Conservation (phyloP, 2,329 filamentous ascomycete species). For the Zymoseptoria crescenta region DNA sequence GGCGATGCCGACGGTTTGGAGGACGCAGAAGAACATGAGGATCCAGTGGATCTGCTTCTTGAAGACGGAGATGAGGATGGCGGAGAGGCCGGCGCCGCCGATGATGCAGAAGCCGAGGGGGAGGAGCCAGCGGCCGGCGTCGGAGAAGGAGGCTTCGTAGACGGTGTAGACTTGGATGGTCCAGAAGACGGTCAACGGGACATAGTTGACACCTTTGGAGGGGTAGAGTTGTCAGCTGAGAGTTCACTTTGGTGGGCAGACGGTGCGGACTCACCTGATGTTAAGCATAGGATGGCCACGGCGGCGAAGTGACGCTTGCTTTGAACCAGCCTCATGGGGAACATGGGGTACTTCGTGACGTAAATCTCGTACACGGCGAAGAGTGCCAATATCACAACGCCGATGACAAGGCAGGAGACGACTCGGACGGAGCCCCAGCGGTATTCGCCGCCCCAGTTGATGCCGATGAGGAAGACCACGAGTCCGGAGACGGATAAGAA, state of each 20-base stretch:
- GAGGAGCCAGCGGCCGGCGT: constrained; percentile 52
- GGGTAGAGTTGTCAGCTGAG: not conserved
- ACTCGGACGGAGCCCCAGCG: constrained; percentile 16
- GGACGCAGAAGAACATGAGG: constrained; percentile 50
- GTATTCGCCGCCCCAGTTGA: constrained; percentile 9
- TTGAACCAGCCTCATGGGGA: constrained; percentile 19
- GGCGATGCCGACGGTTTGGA: constrained; percentile 53
- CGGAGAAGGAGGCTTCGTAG: constrained; percentile 37
- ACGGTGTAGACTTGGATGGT: constrained; percentile 55
- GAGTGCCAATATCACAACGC: constrained; percentile 14
- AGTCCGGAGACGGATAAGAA: constrained; percentile 43
- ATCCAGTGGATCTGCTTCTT: constrained; percentile 51
- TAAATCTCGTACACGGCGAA: constrained; percentile 19
- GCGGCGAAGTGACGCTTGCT: constrained; percentile 21
- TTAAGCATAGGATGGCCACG: constrained; percentile 15
- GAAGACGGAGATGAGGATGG: constrained; percentile 50
- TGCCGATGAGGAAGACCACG: constrained; percentile 41
- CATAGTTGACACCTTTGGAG: constrained; percentile 28
- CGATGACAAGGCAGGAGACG: constrained; percentile 17
- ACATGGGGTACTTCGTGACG: constrained; percentile 23
- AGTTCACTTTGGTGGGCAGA: too few species aligned
- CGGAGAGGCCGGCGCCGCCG: constrained; percentile 49
- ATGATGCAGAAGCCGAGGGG: constrained; percentile 57
- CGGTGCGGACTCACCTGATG: constrained; percentile 3
- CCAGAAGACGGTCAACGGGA: constrained; percentile 47